A percentile compares a stretch with the other conserved stretches of the same genome.
phyloP scores from a whole-genome alignment of 495 filamentous ascomycete species.

The Tuber microsphaerosporum region DNA sequence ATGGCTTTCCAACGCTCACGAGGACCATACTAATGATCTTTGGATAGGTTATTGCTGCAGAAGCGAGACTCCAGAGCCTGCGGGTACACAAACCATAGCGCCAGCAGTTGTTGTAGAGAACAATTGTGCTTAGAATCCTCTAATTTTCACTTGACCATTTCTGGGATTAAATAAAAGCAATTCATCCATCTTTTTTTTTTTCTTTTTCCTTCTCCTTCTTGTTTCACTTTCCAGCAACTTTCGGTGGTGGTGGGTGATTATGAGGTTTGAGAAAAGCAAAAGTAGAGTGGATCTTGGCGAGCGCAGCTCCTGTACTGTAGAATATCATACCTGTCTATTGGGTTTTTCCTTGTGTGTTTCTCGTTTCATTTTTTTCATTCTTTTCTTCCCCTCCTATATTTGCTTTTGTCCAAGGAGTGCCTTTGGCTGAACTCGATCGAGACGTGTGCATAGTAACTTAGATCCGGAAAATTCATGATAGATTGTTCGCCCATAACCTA shows the following conservation, averaged over 20 bases:
- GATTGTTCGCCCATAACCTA: neutral
- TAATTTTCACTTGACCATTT: slow-evolving; percentile 11
- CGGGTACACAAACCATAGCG: slow-evolving; percentile 47
- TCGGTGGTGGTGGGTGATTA: neutral
- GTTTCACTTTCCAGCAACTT: slow-evolving; percentile 4
- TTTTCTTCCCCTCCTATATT: neutral
- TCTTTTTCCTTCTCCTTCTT: neutral
- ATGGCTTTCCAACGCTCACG: slow-evolving; percentile 8
- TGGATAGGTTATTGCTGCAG: slow-evolving; percentile 36
- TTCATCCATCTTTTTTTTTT: slow-evolving; percentile 2
- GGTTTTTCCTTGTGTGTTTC: neutral
- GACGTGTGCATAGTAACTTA: neutral
- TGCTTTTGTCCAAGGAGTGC: neutral
- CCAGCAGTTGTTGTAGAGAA: slow-evolving; percentile 9
- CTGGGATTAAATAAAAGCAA: slow-evolving; percentile 30
- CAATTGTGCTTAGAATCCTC: slow-evolving; percentile 32
- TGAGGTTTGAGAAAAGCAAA: neutral
- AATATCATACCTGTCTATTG: slow-evolving; percentile 22
- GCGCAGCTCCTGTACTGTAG: slow-evolving; percentile 15
- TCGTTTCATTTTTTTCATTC: neutral
- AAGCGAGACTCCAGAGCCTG: slow-evolving; percentile 58
- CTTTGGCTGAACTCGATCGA: neutral
- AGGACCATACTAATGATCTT: slow-evolving; percentile 17
- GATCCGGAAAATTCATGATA: neutral
- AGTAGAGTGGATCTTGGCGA: slow-evolving; percentile 1